phyloP scores from a whole-genome alignment of 2,329 filamentous ascomycete genomes.

The Gnomoniopsis smithogilvyi region DNA sequence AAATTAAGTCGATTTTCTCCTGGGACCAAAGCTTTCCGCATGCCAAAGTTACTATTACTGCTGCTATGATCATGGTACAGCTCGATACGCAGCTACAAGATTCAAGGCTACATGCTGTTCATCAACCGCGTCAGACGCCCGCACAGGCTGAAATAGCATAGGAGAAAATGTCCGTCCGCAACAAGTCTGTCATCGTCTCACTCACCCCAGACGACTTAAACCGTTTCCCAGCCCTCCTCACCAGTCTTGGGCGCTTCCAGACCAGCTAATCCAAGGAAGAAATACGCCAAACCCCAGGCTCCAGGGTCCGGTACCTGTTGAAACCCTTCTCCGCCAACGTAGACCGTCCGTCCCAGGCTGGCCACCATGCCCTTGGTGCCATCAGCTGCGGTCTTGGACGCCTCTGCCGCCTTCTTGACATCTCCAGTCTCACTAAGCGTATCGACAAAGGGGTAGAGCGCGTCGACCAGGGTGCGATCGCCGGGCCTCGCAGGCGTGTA shows the following conservation, averaged over 20 bases:
- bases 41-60: background rate
- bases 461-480: conserved; percentile 88
- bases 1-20: conserved; percentile 16
- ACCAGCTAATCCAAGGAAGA: conserved; percentile 74
- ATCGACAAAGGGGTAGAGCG: conserved; percentile 82
- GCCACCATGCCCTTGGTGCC: conserved; percentile 90
- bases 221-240: conserved; percentile 35
- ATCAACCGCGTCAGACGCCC: background rate
- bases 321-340: conserved; percentile 73
- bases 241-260: conserved; percentile 38
- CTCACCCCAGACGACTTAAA: background rate
- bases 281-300: conserved; percentile 70
- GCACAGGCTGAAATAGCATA: background rate
- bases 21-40: conserved; percentile 6
- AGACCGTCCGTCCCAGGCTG: conserved; percentile 78
- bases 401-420: conserved; percentile 69
- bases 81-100: background rate
- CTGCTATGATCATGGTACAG: background rate
- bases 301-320: conserved; percentile 68
- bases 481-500: conserved; percentile 90
- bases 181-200: background rate
- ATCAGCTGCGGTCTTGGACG: conserved; percentile 72
- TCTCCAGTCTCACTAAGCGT: conserved; percentile 63
- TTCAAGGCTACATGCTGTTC: background rate
- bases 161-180: background rate